Evolutionary conservation across 2,329 filamentous ascomycete genomes (phyloP).

Genomic region (Rugonectria rugulosa): DNA sequence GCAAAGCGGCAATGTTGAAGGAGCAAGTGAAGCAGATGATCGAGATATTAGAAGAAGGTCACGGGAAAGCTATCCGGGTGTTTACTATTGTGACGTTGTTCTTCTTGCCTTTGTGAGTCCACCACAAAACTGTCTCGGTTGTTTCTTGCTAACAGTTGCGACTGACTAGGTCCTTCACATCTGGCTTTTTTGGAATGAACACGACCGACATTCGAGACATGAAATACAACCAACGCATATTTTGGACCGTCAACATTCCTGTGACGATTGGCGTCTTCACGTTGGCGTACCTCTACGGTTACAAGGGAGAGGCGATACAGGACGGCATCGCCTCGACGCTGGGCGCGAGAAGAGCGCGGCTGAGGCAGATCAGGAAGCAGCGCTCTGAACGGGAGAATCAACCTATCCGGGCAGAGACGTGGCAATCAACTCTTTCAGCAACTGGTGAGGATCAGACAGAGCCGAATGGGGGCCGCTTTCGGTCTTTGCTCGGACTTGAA

Average conservation of each 20-base stretch:
- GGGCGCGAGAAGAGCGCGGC: background rate
- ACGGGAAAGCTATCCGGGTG: background rate
- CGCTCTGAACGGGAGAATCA: background rate
- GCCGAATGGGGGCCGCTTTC: background rate
- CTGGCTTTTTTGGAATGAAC: constrained; percentile 5
- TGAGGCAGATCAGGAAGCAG: background rate
- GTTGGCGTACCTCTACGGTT: background rate
- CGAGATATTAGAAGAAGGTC: background rate
- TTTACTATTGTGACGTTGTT: constrained; percentile 5
- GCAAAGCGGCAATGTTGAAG: background rate
- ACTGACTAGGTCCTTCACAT: background rate
- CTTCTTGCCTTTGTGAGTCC: constrained; percentile 1
- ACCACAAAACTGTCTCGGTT: background rate
- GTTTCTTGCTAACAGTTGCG: background rate
- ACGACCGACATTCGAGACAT: background rate
- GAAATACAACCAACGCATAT: background rate
- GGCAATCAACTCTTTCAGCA: background rate
- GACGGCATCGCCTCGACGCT: background rate
- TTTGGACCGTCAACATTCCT: background rate
- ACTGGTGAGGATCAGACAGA: background rate
- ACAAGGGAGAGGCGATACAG: background rate
- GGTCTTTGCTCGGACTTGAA: background rate
- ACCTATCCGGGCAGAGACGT: background rate
- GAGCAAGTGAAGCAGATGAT: background rate
- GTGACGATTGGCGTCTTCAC: background rate